These are phyloP conservation scores for Sugiyamaella chiloensis DNA, from an alignment of 805 yeast species.

Conservation along the genomic window DNA sequence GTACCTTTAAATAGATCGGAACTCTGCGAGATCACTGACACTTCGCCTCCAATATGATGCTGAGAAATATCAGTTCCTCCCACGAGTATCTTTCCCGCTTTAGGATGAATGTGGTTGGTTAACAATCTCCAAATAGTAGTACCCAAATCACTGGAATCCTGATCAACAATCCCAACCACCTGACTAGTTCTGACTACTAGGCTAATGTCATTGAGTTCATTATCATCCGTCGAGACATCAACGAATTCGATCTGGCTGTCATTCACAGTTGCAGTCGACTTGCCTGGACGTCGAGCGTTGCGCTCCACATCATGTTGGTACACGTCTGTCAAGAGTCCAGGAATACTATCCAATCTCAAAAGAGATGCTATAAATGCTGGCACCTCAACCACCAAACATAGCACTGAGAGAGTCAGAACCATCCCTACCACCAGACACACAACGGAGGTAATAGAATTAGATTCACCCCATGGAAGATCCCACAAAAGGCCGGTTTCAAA, in stretches of 20 bases:
- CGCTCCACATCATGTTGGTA: neutral
- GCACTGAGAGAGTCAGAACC: neutral
- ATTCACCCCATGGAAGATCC: slow-evolving; percentile 2
- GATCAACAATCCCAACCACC: neutral
- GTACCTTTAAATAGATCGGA: slow-evolving; percentile 2
- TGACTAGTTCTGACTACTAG: neutral
- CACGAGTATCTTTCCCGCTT: neutral
- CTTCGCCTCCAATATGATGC: neutral
- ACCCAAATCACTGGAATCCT: neutral
- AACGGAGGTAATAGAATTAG: neutral
- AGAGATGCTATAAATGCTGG: neutral
- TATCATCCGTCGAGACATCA: neutral
- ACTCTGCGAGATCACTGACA: neutral
- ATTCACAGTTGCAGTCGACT: neutral
- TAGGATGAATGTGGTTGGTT: neutral
- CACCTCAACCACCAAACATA: neutral
- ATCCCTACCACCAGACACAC: neutral
- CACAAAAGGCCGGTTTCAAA: slow-evolving; percentile 1
- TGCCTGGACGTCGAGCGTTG: neutral
- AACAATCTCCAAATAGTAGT: neutral
- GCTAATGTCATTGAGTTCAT: neutral
- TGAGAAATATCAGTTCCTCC: neutral
- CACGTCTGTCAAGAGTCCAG: neutral
- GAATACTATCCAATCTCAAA: neutral
- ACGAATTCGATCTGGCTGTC: neutral